phyloP scores from a whole-genome alignment of 2,329 filamentous ascomycete genomes.

The Curvularia hawaiiensis region DNA sequence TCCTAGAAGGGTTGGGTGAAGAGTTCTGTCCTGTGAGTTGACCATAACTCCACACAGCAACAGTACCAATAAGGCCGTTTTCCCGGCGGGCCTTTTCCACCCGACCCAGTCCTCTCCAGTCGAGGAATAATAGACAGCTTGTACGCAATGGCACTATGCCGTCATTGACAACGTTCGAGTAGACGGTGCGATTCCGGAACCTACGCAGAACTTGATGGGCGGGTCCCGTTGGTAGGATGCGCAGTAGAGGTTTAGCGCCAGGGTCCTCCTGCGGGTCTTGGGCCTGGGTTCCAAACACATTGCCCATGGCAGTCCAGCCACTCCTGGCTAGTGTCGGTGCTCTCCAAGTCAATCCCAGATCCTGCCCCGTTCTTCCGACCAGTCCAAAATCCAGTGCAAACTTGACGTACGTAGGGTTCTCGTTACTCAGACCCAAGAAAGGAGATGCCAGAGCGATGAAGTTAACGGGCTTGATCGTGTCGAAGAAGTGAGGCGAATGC shows the following conservation, averaged over 20 bases:
- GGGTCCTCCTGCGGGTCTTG: slow-evolving; percentile 67
- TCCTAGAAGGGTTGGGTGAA: slow-evolving; percentile 60
- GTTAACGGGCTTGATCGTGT: slow-evolving; percentile 83
- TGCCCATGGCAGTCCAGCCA: slow-evolving; percentile 87
- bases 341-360: slow-evolving; percentile 92
- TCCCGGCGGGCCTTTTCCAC: slow-evolving; percentile 94
- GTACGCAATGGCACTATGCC: slow-evolving; percentile 94
- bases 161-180: slow-evolving; percentile 97
- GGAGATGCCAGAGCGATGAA: slow-evolving; percentile 89
- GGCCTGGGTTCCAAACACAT: slow-evolving; percentile 71
- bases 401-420: slow-evolving; percentile 96
- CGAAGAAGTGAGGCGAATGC: slow-evolving; percentile 89
- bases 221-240: slow-evolving; percentile 88
- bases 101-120: slow-evolving; percentile 91
- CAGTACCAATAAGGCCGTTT: slow-evolving; percentile 88
- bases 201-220: slow-evolving; percentile 85
- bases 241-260: slow-evolving; percentile 83
- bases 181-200: slow-evolving; percentile 89
- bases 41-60: slow-evolving; percentile 93
- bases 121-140: slow-evolving; percentile 93
- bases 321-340: slow-evolving; percentile 83
- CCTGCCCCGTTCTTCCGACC: slow-evolving; percentile 93
- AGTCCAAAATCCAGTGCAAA: slow-evolving; percentile 96
- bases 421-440: slow-evolving; percentile 90
- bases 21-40: slow-evolving; percentile 77